phyloP scores from a whole-genome alignment of 441 rosid species.

The Erodium trifolium region DNA sequence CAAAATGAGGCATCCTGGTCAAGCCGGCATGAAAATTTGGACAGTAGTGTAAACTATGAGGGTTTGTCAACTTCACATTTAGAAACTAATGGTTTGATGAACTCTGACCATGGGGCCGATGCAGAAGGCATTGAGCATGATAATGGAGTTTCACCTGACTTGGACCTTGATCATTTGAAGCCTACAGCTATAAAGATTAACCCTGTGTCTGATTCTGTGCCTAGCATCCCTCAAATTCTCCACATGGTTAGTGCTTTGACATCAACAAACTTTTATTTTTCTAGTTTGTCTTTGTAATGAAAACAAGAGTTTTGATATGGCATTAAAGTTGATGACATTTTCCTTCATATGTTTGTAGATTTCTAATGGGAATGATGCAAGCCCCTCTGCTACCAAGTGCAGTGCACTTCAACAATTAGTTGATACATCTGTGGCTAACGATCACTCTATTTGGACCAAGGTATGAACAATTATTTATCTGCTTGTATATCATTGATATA shows the following conservation, averaged over 20 bases:
- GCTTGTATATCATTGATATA: not conserved
- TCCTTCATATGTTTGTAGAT: conserved; percentile 38
- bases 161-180: conserved; percentile 43
- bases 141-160: conserved; percentile 23
- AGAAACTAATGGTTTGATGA: conserved; percentile 44
- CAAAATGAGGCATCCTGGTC: conserved; percentile 36
- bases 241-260: conserved; percentile 55
- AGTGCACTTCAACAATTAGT: conserved; percentile 74
- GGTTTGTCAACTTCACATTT: conserved; percentile 38
- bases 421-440: conserved; percentile 64
- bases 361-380: conserved; percentile 53
- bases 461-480: conserved; percentile 29
- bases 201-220: conserved; percentile 42
- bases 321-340: conserved; percentile 12
- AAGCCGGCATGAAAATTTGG: conserved; percentile 43
- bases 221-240: conserved; percentile 94
- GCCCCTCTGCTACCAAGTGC: conserved; percentile 43
- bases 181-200: conserved; percentile 46
- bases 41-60: conserved; percentile 40
- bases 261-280: not conserved
- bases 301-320: not conserved
- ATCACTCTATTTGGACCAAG: conserved; percentile 66
- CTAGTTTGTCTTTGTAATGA: not conserved
- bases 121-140: conserved; percentile 33
- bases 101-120: conserved; percentile 33